phyloP scores from a whole-genome alignment of 768 basidiomycete genomes.

The Kwoniella europaea region DNA sequence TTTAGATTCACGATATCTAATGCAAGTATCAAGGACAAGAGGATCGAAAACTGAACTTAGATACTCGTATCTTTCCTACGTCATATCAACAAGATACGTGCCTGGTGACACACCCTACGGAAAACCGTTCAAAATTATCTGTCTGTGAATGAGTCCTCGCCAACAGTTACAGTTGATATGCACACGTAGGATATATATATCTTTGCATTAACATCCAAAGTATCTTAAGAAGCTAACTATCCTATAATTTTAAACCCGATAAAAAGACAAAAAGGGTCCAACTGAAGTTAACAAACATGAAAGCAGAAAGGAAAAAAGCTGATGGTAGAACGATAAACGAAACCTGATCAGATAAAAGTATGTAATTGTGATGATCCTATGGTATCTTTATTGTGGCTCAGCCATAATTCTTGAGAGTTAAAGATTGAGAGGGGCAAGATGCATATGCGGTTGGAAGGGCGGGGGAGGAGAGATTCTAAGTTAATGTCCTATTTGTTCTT shows the following conservation, averaged over 20 bases:
- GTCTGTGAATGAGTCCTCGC: not conserved
- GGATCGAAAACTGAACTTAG: not conserved
- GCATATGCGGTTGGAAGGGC: not conserved
- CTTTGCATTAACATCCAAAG: not conserved
- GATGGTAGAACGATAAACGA: not conserved
- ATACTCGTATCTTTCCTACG: not conserved
- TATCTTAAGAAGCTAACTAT: not conserved
- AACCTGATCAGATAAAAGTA: not conserved
- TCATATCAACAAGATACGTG: not conserved
- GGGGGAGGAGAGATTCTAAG: not conserved
- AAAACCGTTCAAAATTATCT: not conserved
- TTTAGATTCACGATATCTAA: not conserved
- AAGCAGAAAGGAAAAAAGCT: not conserved
- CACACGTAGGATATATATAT: not conserved
- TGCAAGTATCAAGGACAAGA: not conserved
- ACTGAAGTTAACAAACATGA: not conserved
- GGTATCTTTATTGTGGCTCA: not conserved
- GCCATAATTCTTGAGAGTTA: not conserved
- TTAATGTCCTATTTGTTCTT: not conserved
- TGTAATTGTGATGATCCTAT: not conserved
- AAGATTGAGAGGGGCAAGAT: not conserved
- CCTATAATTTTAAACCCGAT: not conserved
- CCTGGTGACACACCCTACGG: conserved; percentile 2
- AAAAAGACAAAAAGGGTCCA: not conserved
- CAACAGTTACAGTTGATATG: not conserved